A percentile compares a stretch with the other conserved stretches of the same genome.
Conservation (phyloP, 345 rosid genomes). For the Arabidopsis thaliana region TAIR10.1 NC_003076.8:20405501-20406000, state of each 20-base stretch:
- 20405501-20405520: slow-evolving; percentile 16
- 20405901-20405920: slow-evolving; percentile 57
- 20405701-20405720: slow-evolving; percentile 85
- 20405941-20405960: not conserved
- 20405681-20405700: slow-evolving; percentile 80
- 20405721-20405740: slow-evolving; percentile 71
- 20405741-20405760: slow-evolving; percentile 73
- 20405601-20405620: slow-evolving; percentile 39
- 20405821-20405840: slow-evolving; percentile 77
- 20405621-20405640: slow-evolving; percentile 28
- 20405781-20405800: slow-evolving; percentile 73
- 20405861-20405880: slow-evolving; percentile 50
- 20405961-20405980: not conserved
- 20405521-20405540: slow-evolving; percentile 26
- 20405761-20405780: slow-evolving; percentile 78
- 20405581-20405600: slow-evolving; percentile 40
- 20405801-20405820: slow-evolving; percentile 90
- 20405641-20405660: slow-evolving; percentile 32
- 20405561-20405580: slow-evolving; percentile 24
- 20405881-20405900: slow-evolving; percentile 60
- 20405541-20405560: slow-evolving; percentile 4
- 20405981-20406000: slow-evolving; percentile 70
- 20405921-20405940: not conserved
- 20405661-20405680: slow-evolving; percentile 27
- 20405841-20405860: slow-evolving; percentile 70